Evolutionary conservation across 2,329 filamentous ascomycete genomes (phyloP).

Genomic region (Aspergillus sp.): DNA sequence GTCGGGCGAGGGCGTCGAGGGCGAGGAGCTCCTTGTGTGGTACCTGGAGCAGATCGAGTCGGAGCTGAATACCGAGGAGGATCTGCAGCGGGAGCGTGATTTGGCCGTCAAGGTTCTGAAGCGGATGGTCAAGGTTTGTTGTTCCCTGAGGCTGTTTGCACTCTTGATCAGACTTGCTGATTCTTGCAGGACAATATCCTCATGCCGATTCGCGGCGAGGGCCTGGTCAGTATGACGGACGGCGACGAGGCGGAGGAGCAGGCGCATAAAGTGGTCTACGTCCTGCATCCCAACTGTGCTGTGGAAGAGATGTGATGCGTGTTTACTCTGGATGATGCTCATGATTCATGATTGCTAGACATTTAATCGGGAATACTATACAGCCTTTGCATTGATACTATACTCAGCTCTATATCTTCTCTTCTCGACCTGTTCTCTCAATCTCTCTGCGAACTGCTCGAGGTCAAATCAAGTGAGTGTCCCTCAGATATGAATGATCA

Average conservation of each 20-base stretch:
- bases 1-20: conserved; percentile 72
- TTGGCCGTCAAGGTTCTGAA: conserved; percentile 79
- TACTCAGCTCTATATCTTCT: not conserved
- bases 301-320: conserved; percentile 48
- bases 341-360: not conserved
- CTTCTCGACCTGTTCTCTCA: not conserved
- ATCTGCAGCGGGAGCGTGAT: conserved; percentile 63
- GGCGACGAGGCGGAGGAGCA: conserved; percentile 47
- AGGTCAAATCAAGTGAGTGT: too few relatives aligned
- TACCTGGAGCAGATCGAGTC: conserved; percentile 87
- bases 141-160: conserved; percentile 1
- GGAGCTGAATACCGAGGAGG: conserved; percentile 70
- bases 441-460: too few relatives aligned
- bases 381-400: too few relatives aligned
- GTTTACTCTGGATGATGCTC: conserved; percentile 1
- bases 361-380: not conserved
- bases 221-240: conserved; percentile 56
- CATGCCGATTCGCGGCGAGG: conserved; percentile 64
- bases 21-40: conserved; percentile 73
- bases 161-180: conserved; percentile 1
- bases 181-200: conserved; percentile 47
- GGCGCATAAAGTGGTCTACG: conserved; percentile 58
- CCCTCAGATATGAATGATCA: too few relatives aligned
- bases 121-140: conserved; percentile 83
- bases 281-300: conserved; percentile 88